Base-by-base conservation (phyloP, 2,329 filamentous ascomycete species). In the Cordyceps militaris region DNA sequence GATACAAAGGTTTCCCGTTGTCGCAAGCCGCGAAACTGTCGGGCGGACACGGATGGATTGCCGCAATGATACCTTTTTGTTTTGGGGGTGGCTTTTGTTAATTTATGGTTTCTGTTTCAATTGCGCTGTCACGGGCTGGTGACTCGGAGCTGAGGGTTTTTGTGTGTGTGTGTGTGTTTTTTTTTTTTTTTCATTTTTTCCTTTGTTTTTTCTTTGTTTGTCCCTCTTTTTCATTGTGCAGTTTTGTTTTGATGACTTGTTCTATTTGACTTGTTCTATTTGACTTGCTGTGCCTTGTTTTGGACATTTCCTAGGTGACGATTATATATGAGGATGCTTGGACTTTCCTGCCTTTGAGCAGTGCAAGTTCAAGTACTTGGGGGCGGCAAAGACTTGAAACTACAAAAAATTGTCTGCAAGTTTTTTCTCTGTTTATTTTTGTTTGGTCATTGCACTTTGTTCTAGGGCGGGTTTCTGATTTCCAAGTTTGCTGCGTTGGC, bases 1-100 rank as follows among this genome's bases (percentile, higher is more conserved):
- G 34, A 54, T 14, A 44, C 19, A 16, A 36, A 30, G 32, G 34
- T 52, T 36, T 24, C 21, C 34, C 21, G 48, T 50, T 50, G 48
- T 32, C 32, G 32, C 48, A 50, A 50, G 48, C 48, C 36, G 24
- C 23, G 38, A 52, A 52, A 42, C 49, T 43, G 49, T 52, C 49
- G 26, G 7, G 21, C 49, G 23, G 49, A 52, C 49, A 52, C 36
- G 49, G 49, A 52, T 52, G 49, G 49, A 52, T 44, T 44, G 40
- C 26, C 19, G 51, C 51, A 34, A 54, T 44, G 51, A 54, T 54
- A 54, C 51, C 51, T 54, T 44, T 54, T 44, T 54, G n/a, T 44
- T 54, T 54, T 44, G 13, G 38, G 38, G 51, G 51, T 44, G 49
- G 49, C 30, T 36, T 36, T 49, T 38, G 42, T 54, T 26, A 13